These are phyloP conservation scores for Talaromyces borbonicus DNA, from an alignment of 495 filamentous ascomycete species.

Conservation along the genomic window DNA sequence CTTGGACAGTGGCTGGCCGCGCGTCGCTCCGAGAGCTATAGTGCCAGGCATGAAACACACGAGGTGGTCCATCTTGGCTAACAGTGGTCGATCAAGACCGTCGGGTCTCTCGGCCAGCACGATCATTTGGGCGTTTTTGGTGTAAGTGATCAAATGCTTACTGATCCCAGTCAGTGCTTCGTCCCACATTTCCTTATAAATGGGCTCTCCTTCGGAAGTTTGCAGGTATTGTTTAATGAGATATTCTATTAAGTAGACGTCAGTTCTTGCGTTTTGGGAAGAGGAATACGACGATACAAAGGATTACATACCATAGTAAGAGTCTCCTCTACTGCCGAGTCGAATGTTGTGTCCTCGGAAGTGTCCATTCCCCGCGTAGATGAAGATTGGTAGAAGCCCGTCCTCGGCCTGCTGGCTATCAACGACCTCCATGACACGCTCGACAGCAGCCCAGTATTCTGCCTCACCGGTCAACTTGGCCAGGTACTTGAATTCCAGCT, in stretches of 20 bases:
- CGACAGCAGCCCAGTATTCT: constrained; percentile 80
- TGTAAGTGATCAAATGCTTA: constrained; percentile 87
- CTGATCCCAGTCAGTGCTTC: constrained; percentile 75
- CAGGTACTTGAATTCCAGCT: constrained; percentile 96
- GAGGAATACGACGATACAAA: constrained; percentile 7
- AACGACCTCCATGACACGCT: constrained; percentile 83
- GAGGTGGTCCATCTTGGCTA: constrained; percentile 95
- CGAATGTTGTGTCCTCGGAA: constrained; percentile 83
- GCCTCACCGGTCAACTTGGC: constrained; percentile 89
- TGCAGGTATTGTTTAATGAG: constrained; percentile 95
- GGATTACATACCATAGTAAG: constrained; percentile 64
- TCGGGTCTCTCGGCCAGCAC: constrained; percentile 76
- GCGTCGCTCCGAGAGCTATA: constrained; percentile 81
- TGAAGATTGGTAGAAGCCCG: constrained; percentile 84
- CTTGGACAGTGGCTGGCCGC: constrained; percentile 60
- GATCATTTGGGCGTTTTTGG: constrained; percentile 66
- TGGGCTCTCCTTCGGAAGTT: constrained; percentile 72
- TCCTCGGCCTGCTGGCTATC: constrained; percentile 69
- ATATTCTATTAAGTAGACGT: constrained; percentile 58
- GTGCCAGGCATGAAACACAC: constrained; percentile 97
- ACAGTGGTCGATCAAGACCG: constrained; percentile 54
- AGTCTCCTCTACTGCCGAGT: constrained; percentile 86
- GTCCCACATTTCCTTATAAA: constrained; percentile 91
- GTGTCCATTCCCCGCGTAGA: constrained; percentile 64
- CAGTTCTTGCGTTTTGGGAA: too few species aligned